Evolutionary conservation across 495 filamentous ascomycete species (phyloP).

Genomic region (Extremus antarcticus): DNA sequence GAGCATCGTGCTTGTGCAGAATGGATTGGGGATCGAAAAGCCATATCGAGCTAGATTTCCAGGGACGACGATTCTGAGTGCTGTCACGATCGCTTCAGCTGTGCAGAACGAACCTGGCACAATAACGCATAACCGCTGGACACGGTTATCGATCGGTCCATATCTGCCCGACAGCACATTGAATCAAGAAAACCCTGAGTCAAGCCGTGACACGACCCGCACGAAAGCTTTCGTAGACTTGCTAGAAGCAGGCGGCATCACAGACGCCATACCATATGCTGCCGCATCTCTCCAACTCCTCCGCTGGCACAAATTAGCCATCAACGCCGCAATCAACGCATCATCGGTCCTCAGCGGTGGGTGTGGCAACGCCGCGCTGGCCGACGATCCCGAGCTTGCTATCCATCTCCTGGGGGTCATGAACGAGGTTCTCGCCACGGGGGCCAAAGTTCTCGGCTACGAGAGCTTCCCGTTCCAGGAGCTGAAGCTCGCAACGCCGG

Average conservation of each 20-base stretch:
- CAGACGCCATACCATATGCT: conserved; percentile 34
- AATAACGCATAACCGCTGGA: conserved; percentile 52
- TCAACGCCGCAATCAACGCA: conserved; percentile 55
- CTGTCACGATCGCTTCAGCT: conserved; percentile 47
- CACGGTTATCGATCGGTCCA: conserved; percentile 46
- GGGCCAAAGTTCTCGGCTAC: conserved; percentile 40
- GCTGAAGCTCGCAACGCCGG: conserved; percentile 38
- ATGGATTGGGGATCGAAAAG: conserved; percentile 59
- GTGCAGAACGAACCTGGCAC: conserved; percentile 40
- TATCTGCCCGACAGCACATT: conserved; percentile 31
- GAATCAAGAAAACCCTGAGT: too few relatives aligned
- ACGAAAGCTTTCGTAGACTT: conserved; percentile 26
- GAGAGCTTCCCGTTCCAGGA: conserved; percentile 18
- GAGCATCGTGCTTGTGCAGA: conserved; percentile 55
- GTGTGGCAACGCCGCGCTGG: conserved; percentile 38
- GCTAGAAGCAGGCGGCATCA: conserved; percentile 36
- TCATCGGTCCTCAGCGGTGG: conserved; percentile 48
- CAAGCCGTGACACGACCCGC: neutral
- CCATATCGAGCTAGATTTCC: conserved; percentile 50
- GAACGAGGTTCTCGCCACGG: conserved; percentile 46
- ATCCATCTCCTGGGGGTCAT: conserved; percentile 39
- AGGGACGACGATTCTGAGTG: conserved; percentile 44
- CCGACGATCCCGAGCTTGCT: conserved; percentile 36
- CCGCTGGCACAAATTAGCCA: conserved; percentile 55
- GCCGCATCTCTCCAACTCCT: conserved; percentile 46